Conservation (phyloP, 148 eudicot genomes). For the Agrostemma githago region DNA sequence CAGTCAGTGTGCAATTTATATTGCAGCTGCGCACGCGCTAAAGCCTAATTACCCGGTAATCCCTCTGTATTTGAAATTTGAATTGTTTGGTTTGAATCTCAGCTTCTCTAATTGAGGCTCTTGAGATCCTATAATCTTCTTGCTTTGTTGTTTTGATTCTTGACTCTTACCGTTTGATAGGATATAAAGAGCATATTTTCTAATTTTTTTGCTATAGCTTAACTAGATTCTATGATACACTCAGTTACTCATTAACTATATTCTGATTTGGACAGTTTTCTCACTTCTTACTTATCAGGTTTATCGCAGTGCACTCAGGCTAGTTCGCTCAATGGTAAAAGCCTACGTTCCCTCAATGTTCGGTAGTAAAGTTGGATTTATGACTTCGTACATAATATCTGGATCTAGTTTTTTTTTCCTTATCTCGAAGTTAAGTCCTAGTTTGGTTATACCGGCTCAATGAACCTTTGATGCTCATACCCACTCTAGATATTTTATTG, state of each 20-base stretch:
- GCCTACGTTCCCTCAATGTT: constrained; percentile 4
- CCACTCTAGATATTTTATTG: neutral
- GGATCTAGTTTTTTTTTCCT: neutral
- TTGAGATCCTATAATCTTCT: neutral
- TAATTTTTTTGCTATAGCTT: neutral
- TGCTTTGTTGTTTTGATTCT: neutral
- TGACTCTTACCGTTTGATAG: neutral
- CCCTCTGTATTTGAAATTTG: constrained; percentile 5
- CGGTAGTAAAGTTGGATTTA: neutral
- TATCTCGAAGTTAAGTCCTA: neutral
- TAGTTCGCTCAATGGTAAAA: constrained; percentile 93
- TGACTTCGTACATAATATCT: neutral
- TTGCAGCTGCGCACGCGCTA: constrained; percentile 94
- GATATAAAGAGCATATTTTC: neutral
- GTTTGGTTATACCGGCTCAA: neutral
- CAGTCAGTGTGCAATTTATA: constrained; percentile 79
- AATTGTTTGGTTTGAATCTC: neutral
- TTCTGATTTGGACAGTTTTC: constrained; percentile 15
- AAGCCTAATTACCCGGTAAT: constrained; percentile 82
- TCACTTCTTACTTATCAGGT: constrained; percentile 47
- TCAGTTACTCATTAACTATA: neutral
- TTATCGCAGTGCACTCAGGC: constrained; percentile 91
- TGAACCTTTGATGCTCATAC: constrained; percentile 1
- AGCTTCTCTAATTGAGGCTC: neutral
- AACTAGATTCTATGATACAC: neutral